These are phyloP conservation scores for Arthrobotrys iridis DNA, from an alignment of 2,329 filamentous ascomycete genomes.

Conservation along the genomic window DNA sequence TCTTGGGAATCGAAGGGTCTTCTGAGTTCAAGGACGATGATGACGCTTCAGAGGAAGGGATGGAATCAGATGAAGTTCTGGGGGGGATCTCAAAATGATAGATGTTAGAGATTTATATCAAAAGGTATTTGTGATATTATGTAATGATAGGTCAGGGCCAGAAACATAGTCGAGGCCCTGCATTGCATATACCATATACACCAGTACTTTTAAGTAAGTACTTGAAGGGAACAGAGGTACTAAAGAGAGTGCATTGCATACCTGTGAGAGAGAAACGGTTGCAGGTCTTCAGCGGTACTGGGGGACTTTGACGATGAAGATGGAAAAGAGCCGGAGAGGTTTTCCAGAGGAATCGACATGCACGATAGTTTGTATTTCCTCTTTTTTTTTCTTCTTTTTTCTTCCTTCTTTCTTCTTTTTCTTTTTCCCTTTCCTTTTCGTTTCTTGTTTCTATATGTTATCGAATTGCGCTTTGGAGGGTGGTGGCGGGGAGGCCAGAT, in stretches of 20 bases:
- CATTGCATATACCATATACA: too few relatives aligned
- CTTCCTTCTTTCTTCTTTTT: too few relatives aligned
- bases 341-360: constrained; percentile 45
- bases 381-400: neutral
- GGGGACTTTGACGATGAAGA: constrained; percentile 24
- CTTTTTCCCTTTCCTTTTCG: too few relatives aligned
- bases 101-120: neutral
- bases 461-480: neutral
- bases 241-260: neutral
- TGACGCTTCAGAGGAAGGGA: neutral
- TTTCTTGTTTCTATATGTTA: too few relatives aligned
- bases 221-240: neutral
- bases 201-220: too few relatives aligned
- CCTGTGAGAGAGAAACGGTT: constrained; percentile 33
- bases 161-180: too few relatives aligned
- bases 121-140: neutral
- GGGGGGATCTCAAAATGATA: too few relatives aligned
- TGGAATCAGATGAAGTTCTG: constrained; percentile 15
- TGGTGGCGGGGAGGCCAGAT: constrained; percentile 24
- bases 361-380: neutral
- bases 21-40: neutral
- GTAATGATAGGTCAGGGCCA: too few relatives aligned
- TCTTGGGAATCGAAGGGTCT: constrained; percentile 16
- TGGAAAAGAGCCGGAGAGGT: constrained; percentile 3
- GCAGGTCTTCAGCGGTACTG: constrained; percentile 11